Base-by-base conservation (phyloP, 2,329 filamentous ascomycete species). In the Lanzia echinophila region DNA sequence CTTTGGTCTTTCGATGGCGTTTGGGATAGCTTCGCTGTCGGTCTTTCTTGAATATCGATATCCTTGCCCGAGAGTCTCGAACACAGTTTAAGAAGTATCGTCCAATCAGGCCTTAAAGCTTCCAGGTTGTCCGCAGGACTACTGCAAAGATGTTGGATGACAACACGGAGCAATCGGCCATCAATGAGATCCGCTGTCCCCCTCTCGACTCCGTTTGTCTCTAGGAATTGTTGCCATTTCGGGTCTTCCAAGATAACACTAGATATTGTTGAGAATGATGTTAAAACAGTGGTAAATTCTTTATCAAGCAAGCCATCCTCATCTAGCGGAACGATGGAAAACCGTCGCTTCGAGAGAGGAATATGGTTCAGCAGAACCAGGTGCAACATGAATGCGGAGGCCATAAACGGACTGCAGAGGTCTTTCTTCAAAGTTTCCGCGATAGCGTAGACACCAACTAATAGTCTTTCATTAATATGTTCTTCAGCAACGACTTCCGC, bases 161-260 rank as follows among this genome's bases (percentile, higher is more conserved):
- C 56, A 13, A 56, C 58, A 38, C 67, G 61, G 34, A 68, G 62
- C 6, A 79, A 61, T 38, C 79, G 71, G 6, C 81, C 81, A 65
- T 84, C 81, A 13, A 83, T 63, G 6, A 79, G 65, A 63, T 84
- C 81, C 15, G 71, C 71, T 6, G 81, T 63, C 62, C 82, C 77
- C 59, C 72, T 75, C 10, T 55, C 58, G 17, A 62, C 44, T 7
- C 58, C 55, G 45, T 63, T 57, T 10, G 57, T 52, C 33, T 62
- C 55, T 39, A 64, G 55, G 19, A 65, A 56, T 2, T 59, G 50
- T 11, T 54, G 49, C 64, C 61, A 66, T 48, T 45, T 56, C 15
- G 64, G 12, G 62, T 61, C 48, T 52, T 61, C 73, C 68, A 79
- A 28, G 54, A 63, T 47, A 59, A 55, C 19, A 68, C 70, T 19